Base-by-base conservation (phyloP, 495 filamentous ascomycete species). In the Tuber magnatum region DNA sequence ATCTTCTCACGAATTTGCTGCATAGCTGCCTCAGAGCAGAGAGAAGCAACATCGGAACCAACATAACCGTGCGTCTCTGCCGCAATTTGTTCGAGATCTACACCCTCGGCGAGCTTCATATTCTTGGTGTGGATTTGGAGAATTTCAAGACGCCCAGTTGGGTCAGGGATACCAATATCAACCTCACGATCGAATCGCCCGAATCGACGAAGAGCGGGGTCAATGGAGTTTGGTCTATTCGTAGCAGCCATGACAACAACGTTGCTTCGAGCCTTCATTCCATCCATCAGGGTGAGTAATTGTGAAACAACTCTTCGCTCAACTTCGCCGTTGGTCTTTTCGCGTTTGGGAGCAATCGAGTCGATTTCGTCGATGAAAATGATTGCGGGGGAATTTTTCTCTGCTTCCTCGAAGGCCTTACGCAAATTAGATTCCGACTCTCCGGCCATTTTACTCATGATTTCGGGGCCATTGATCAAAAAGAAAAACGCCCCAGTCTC, bases 1-100 rank as follows among this genome's bases (percentile, higher is more conserved):
- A 99, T 99, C 91, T 99, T 99, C 87, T 99, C 95, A 86, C 95
- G 93, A 83, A 99, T 99, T 86, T 98, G 96, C 85, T 99, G 96
- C 95, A 99, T 98, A 74, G 95, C 95, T 84, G 96, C 95, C 85
- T 99, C 95, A 18, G 95, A 98, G 87, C 95, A 99, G 74, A 99
- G 91, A n/a, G 95, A 97, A 56, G 95, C 95, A 83, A 99, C 86
- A 91, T 99, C 95, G 48, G 95, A 98, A 86, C 95, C 95, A 84
- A 99, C 95, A 81, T 97, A 98, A 87, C 95, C 95, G 86, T 99
- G 95, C 71, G 95, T 99, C 87, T 99, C 96, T 51, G 96, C 90
- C 51, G 95, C 96, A 82, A 99, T 97, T 80, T 93, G 90, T 87
- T 97, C 94, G 35, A 99, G 91, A 83, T 99, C 95, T 65, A 99